A percentile compares a stretch with the other conserved stretches of the same genome.
These are phyloP conservation scores for Ochetophila trinervis DNA, from an alignment of 306 rosid species.

Conservation along the genomic window DNA sequence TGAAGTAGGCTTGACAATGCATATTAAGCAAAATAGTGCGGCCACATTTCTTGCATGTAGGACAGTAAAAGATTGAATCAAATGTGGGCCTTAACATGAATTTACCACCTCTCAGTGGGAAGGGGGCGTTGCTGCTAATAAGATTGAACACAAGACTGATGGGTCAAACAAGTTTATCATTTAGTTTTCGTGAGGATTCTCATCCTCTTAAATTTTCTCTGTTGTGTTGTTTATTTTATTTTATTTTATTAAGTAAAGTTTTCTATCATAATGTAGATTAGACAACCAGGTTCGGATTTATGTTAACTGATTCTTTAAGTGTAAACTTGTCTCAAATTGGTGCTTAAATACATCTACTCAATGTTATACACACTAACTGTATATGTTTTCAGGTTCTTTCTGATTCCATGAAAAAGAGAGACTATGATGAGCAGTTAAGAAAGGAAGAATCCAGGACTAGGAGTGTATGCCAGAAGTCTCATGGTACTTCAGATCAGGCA, in stretches of 20 bases:
- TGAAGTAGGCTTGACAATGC: background rate
- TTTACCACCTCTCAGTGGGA: too few relatives aligned
- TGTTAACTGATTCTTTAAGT: too few relatives aligned
- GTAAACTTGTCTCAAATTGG: background rate
- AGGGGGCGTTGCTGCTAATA: too few relatives aligned
- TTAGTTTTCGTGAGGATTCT: too few relatives aligned
- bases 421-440: constrained; percentile 90
- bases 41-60: background rate
- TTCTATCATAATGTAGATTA: too few relatives aligned
- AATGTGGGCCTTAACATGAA: background rate
- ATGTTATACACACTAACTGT: background rate
- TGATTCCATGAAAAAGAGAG: constrained; percentile 72
- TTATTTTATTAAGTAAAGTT: too few relatives aligned
- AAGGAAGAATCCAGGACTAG: constrained; percentile 84
- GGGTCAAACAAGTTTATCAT: too few relatives aligned
- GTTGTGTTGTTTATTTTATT: too few relatives aligned
- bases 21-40: background rate
- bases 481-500: constrained; percentile 71
- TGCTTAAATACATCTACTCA: background rate
- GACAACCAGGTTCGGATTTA: too few relatives aligned
- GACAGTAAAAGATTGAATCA: background rate
- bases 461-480: constrained; percentile 85
- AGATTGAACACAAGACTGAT: too few relatives aligned
- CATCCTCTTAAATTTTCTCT: too few relatives aligned
- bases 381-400: constrained; percentile 73